These are phyloP conservation scores for Rubroshorea leprosula DNA, from an alignment of 345 rosid genomes.

Conservation along the genomic window DNA sequence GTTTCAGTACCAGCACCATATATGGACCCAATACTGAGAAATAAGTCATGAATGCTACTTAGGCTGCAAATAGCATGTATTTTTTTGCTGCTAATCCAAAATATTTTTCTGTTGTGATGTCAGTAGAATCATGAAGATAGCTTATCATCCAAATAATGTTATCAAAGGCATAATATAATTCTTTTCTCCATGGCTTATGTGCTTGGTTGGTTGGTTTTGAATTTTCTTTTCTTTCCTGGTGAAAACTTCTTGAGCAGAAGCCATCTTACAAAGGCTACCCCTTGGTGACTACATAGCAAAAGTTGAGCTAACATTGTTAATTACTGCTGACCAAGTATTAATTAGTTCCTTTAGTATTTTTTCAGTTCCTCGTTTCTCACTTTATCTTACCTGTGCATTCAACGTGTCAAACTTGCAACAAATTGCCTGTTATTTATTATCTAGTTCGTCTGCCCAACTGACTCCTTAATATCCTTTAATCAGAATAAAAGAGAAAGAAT, in stretches of 20 bases:
- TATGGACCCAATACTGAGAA: too few species aligned
- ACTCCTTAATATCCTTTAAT: too few species aligned
- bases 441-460: too few species aligned
- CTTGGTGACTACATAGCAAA: constrained; percentile 37
- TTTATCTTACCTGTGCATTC: constrained; percentile 6
- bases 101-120: background rate
- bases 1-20: constrained; percentile 1
- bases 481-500: too few species aligned
- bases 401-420: constrained; percentile 4
- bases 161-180: background rate
- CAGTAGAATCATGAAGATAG: background rate
- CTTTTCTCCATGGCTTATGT: too few species aligned
- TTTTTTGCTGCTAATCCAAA: constrained; percentile 1
- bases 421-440: background rate
- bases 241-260: constrained; percentile 66
- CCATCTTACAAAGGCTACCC: constrained; percentile 57
- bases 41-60: background rate
- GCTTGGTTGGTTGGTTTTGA: background rate
- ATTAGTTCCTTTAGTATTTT: constrained; percentile 17
- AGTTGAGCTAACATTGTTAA: constrained; percentile 51
- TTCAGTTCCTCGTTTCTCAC: background rate
- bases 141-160: too few species aligned
- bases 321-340: constrained; percentile 82
- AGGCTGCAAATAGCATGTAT: background rate
- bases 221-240: constrained; percentile 2